Conservation (phyloP, 257 asterid species). For the Hygrophila difformis region DNA sequence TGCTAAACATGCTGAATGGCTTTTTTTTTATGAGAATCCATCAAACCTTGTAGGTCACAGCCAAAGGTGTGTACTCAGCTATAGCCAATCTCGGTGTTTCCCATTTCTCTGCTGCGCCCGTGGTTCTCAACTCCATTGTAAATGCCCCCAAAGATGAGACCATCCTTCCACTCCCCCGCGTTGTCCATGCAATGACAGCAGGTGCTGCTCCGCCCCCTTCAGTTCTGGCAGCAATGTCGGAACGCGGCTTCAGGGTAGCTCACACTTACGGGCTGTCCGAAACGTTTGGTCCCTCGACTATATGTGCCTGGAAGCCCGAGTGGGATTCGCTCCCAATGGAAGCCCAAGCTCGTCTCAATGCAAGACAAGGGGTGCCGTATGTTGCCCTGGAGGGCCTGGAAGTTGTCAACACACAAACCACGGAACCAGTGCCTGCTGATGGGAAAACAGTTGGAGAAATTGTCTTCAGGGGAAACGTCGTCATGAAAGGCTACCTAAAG, state of each 20-base stretch:
- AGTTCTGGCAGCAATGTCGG: conserved; percentile 64
- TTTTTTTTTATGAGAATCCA: no score
- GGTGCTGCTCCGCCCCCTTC: conserved; percentile 98
- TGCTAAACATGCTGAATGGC: no score
- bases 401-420: conserved; percentile 48
- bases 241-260: conserved; percentile 71
- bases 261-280: conserved; percentile 96
- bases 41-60: conserved; percentile 67
- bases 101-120: conserved; percentile 97
- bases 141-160: conserved; percentile 63
- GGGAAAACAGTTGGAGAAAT: conserved; percentile 86
- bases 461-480: conserved; percentile 71
- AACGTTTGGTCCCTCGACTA: conserved; percentile 83
- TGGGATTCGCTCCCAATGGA: conserved; percentile 72
- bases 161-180: conserved; percentile 73
- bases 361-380: conserved; percentile 80
- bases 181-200: conserved; percentile 82
- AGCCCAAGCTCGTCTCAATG: conserved; percentile 67
- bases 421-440: conserved; percentile 63
- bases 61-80: conserved; percentile 81
- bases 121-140: conserved; percentile 76
- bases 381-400: conserved; percentile 67
- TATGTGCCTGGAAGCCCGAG: conserved; percentile 93
- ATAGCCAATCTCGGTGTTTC: conserved; percentile 74
- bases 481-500: conserved; percentile 90